These are phyloP conservation scores for Quercus ilex DNA, from an alignment of 306 rosid species.

Conservation along the genomic window DNA sequence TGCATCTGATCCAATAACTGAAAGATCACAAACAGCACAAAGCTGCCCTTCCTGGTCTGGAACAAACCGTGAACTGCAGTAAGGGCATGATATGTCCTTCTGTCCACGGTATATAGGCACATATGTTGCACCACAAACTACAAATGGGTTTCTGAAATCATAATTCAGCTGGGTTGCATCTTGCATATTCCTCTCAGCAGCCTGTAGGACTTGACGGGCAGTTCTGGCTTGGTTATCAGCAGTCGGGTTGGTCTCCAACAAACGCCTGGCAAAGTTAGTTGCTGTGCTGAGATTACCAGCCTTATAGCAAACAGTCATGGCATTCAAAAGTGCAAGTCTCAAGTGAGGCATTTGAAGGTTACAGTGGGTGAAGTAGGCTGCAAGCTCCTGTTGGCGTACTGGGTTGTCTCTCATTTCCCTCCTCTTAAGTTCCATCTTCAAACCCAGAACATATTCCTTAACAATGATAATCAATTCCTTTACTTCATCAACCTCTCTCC, in stretches of 20 bases:
- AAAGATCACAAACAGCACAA: slow-evolving; percentile 80
- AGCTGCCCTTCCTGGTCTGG: slow-evolving; percentile 72
- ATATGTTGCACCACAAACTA: slow-evolving; percentile 81
- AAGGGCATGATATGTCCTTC: slow-evolving; percentile 82
- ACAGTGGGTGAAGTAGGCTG: slow-evolving; percentile 96
- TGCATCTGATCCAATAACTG: slow-evolving; percentile 84
- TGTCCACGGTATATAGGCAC: slow-evolving; percentile 89
- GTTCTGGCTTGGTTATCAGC: slow-evolving; percentile 73
- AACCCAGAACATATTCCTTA: slow-evolving; percentile 75
- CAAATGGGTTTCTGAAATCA: slow-evolving; percentile 89
- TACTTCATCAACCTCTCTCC: slow-evolving; percentile 93
- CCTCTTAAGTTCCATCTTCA: slow-evolving; percentile 79
- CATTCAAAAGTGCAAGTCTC: slow-evolving; percentile 76
- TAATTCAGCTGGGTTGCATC: slow-evolving; percentile 70
- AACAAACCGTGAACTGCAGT: slow-evolving; percentile 84
- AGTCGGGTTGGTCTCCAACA: slow-evolving; percentile 83
- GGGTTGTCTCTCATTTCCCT: slow-evolving; percentile 67
- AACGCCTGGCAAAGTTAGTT: slow-evolving; percentile 76
- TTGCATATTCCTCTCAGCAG: slow-evolving; percentile 84
- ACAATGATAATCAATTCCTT: slow-evolving; percentile 75
- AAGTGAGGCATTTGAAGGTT: slow-evolving; percentile 86
- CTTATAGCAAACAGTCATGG: slow-evolving; percentile 70
- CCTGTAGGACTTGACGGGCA: slow-evolving; percentile 88
- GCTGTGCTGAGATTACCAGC: slow-evolving; percentile 83
- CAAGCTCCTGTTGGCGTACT: slow-evolving; percentile 84